Conservation (phyloP, 2,329 filamentous ascomycete genomes). For the Epichloe elymi region DNA sequence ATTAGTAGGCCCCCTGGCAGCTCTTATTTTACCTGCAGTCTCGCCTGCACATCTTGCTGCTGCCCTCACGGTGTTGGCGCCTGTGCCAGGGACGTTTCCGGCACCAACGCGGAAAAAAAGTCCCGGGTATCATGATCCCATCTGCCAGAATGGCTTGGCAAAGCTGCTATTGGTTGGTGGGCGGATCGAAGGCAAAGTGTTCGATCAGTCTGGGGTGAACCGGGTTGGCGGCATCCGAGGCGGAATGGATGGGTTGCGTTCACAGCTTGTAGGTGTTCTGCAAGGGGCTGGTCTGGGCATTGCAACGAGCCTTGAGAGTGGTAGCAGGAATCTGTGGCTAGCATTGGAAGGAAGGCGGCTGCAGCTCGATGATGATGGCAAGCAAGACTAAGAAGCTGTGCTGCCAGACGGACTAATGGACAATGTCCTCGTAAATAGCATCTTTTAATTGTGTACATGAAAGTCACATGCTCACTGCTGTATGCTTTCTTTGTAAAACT, state of each 20-base stretch:
- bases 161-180: slow-evolving; percentile 83
- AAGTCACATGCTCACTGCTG: background rate
- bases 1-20: slow-evolving; percentile 67
- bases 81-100: slow-evolving; percentile 59
- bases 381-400: background rate
- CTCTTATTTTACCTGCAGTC: slow-evolving; percentile 68
- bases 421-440: background rate
- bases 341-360: slow-evolving; percentile 72
- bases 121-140: slow-evolving; percentile 68
- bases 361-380: slow-evolving; percentile 55
- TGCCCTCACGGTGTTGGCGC: slow-evolving; percentile 65
- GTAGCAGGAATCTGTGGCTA: slow-evolving; percentile 71
- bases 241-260: slow-evolving; percentile 66
- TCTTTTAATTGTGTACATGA: background rate
- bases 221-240: slow-evolving; percentile 65
- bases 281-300: slow-evolving; percentile 68
- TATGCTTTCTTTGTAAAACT: background rate
- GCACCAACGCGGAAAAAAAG: slow-evolving; percentile 63
- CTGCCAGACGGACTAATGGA: background rate
- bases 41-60: slow-evolving; percentile 75
- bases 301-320: slow-evolving; percentile 65
- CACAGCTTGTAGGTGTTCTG: slow-evolving; percentile 69
- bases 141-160: slow-evolving; percentile 67
- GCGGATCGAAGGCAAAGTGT: slow-evolving; percentile 71
- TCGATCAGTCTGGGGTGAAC: slow-evolving; percentile 57